Conservation (phyloP, 306 rosid genomes). For the Gleditsia sinensis region DNA sequence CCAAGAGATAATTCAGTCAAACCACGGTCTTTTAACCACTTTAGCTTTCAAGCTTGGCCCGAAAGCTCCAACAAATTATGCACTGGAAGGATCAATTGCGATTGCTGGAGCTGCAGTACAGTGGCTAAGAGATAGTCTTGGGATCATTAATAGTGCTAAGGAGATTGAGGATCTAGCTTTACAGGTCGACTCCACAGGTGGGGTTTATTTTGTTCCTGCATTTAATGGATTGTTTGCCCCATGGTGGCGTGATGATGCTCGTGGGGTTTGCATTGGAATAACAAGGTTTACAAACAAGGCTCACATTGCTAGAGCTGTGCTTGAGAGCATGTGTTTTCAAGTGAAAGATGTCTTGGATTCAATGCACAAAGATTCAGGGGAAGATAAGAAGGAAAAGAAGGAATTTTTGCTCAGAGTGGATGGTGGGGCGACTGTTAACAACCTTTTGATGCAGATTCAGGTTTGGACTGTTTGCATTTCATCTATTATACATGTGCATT, state of each 20-base stretch:
- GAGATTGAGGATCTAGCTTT: conserved; percentile 77
- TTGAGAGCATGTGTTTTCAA: conserved; percentile 91
- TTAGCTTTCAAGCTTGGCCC: conserved; percentile 86
- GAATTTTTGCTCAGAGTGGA: conserved; percentile 80
- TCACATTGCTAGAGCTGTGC: conserved; percentile 91
- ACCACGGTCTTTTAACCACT: conserved; percentile 79
- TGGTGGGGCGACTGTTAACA: conserved; percentile 90
- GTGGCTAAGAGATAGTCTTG: conserved; percentile 93
- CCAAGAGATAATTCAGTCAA: conserved; percentile 55
- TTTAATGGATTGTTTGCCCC: conserved; percentile 96
- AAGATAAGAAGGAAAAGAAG: conserved; percentile 32
- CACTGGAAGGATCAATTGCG: conserved; percentile 94
- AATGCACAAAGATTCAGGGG: conserved; percentile 76
- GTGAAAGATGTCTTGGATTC: conserved; percentile 89
- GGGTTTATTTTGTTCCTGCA: conserved; percentile 93
- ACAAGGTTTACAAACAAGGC: conserved; percentile 83
- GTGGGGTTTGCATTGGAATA: conserved; percentile 85
- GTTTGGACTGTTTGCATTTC: conserved; percentile 47
- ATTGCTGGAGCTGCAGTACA: conserved; percentile 99
- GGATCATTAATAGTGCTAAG: conserved; percentile 63
- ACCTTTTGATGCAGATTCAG: conserved; percentile 93
- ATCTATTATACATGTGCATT: neutral
- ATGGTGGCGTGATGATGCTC: conserved; percentile 99
- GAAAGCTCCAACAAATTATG: conserved; percentile 64
- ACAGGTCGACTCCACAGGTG: conserved; percentile 68